Conservation (phyloP, 163 green algal species). For the Dunaliella salina region DNA sequence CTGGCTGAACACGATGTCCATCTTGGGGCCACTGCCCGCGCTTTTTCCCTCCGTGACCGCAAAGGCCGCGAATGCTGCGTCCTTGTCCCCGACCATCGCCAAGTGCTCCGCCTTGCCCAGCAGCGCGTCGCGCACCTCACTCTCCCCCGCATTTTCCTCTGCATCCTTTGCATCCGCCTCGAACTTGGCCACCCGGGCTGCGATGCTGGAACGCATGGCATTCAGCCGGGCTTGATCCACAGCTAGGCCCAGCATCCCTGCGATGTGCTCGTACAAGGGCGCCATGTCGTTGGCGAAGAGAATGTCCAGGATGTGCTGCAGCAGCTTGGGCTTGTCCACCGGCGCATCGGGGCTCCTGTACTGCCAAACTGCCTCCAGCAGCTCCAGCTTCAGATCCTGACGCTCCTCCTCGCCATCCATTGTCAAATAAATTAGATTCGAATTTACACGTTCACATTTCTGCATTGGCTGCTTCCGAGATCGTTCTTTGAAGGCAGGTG, state of each 20-base stretch:
- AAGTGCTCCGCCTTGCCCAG: conserved; percentile 85
- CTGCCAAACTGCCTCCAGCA: conserved; percentile 14
- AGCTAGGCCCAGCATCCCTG: conserved; percentile 60
- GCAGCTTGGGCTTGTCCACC: conserved; percentile 56
- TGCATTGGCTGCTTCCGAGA: too few relatives aligned
- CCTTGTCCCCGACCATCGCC: conserved; percentile 64
- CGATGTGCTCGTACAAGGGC: conserved; percentile 73
- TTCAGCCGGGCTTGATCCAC: conserved; percentile 50
- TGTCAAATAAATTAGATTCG: too few relatives aligned
- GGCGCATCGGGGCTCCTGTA: conserved; percentile 6
- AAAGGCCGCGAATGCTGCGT: conserved; percentile 69
- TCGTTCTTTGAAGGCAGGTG: too few relatives aligned
- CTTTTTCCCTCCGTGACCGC: conserved; percentile 82
- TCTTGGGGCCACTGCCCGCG: conserved; percentile 80
- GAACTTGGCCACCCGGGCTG: conserved; percentile 53
- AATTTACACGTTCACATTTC: too few relatives aligned
- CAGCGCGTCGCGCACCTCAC: conserved; percentile 87
- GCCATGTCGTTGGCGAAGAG: conserved; percentile 29
- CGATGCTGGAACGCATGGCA: conserved; percentile 61
- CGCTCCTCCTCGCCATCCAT: conserved; percentile 21
- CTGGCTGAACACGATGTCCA: conserved; percentile 87
- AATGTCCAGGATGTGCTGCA: conserved; percentile 69
- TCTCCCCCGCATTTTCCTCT: conserved; percentile 83
- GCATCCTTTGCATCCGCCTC: conserved; percentile 83
- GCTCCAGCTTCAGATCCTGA: conserved; percentile 57